Evolutionary conservation across 2,329 filamentous ascomycete genomes (phyloP).

Genomic region (Xylariales sp.): DNA sequence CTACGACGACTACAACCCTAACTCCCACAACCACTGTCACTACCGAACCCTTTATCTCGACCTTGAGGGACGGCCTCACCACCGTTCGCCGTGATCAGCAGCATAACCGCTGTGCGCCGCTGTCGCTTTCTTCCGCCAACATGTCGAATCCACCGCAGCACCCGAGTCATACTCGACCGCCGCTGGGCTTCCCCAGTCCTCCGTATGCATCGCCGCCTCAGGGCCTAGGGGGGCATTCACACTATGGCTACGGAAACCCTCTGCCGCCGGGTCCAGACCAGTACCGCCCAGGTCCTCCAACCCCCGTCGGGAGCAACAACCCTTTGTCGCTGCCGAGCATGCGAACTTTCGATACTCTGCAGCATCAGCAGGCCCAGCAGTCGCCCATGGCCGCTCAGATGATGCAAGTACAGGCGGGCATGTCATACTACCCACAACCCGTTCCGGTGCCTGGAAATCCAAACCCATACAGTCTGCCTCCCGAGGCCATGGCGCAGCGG

Average conservation of each 20-base stretch:
- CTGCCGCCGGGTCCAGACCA: conserved; percentile 23
- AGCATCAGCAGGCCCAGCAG: conserved; percentile 22
- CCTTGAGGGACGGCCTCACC: conserved; percentile 10
- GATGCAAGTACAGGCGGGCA: conserved; percentile 29
- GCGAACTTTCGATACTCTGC: conserved; percentile 35
- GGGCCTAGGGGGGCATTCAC: conserved; percentile 20
- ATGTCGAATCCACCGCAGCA: conserved; percentile 26
- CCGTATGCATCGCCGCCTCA: conserved; percentile 20
- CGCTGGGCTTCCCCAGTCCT: conserved; percentile 20
- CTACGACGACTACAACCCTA: neutral
- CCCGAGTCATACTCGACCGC: conserved; percentile 18
- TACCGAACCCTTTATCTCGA: conserved; percentile 2
- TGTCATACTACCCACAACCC: conserved; percentile 39
- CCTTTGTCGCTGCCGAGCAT: conserved; percentile 37
- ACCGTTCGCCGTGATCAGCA: conserved; percentile 11
- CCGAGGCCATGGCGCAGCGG: conserved; percentile 36
- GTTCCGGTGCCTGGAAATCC: conserved; percentile 26
- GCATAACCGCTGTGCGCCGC: conserved; percentile 14
- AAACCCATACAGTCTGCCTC: conserved; percentile 39
- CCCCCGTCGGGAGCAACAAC: conserved; percentile 20
- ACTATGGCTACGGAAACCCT: conserved; percentile 23
- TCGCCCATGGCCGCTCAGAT: conserved; percentile 28
- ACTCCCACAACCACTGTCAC: neutral
- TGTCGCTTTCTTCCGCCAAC: conserved; percentile 10
- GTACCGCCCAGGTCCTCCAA: conserved; percentile 26